Evolutionary conservation across 2,329 filamentous ascomycete genomes (phyloP), one percentile per base, ranked within the genome.

Genomic region (Fragosphaeria purpurea): DNA sequence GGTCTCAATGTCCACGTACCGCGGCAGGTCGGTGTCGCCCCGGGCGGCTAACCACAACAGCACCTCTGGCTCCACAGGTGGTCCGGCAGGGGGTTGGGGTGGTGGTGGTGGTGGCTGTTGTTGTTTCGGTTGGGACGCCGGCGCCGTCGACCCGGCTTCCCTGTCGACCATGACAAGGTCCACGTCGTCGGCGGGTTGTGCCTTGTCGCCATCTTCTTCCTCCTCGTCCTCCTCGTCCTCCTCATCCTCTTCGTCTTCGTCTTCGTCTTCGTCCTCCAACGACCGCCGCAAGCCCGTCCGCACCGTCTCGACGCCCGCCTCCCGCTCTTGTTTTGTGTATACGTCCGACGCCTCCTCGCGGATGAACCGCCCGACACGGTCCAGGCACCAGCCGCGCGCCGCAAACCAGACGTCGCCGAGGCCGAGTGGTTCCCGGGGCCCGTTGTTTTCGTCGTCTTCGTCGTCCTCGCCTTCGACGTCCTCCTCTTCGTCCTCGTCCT

Each of bases 281-380:
- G 65, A 71, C 57, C 78, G 74, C 61, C 66, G 75, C 61, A 93
- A 64, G 0, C 87, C 87, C 0, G 86, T 91, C 39, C 82, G 74
- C 44, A 90, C 83, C 58, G 80, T 83, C 60, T 85, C 77, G 9
- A 84, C 65, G 6, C 86, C 87, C 52, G 63, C 57, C 52, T 77
- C 79, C 47, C 77, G 74, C 70, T 93, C 88, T 59, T 83, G 82
- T 4, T 79, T 70, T 2, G 86, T 91, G 63, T 82, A 93, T 51
- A 82, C 74, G 50, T 85, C 82, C n/a, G 71, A 69, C 59, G 73
- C 77, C 56, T 80, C 71, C 37, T 69, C 64, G 37, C 58, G 53
- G 12, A 68, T 66, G 55, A 74, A 75, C 7, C 61, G 54, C 7
- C 52, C 51, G 41, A 71, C 57, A 4, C 65, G 62, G 35, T 61